phyloP scores from a whole-genome alignment of 2,329 filamentous ascomycete genomes.

The Onygena corvina region DNA sequence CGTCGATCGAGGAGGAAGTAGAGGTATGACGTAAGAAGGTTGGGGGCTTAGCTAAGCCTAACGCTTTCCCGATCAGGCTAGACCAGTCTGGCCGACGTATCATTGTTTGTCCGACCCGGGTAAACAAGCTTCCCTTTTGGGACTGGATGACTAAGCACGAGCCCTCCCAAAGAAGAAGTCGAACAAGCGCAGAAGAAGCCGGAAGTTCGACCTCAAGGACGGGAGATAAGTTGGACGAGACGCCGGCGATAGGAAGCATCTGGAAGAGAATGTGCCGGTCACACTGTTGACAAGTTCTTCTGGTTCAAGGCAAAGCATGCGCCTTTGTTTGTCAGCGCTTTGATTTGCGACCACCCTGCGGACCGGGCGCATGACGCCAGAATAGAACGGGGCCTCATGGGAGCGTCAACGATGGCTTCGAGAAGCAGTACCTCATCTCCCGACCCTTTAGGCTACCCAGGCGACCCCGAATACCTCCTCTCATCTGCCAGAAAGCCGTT shows the following conservation, averaged over 20 bases:
- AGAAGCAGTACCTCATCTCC: conserved; percentile 32
- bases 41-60: no score
- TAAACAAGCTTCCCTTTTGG: conserved; percentile 5
- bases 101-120: not conserved
- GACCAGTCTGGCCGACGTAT: not conserved
- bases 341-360: not conserved
- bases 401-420: conserved; percentile 21
- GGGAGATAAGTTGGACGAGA: not conserved
- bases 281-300: not conserved
- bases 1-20: no score
- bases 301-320: not conserved
- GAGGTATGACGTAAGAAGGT: no score
- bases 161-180: not conserved
- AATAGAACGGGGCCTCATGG: not conserved
- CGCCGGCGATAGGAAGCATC: no score
- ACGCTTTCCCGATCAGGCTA: not conserved
- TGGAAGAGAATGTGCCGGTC: no score
- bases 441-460: conserved; percentile 33
- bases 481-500: conserved; percentile 33
- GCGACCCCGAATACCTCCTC: conserved; percentile 32
- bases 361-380: not conserved
- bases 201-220: no score
- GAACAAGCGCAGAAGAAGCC: no score
- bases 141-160: not conserved
- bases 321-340: not conserved